Evolutionary conservation across 768 basidiomycete species (phyloP).

Genomic region (Boletus coccyginus): DNA sequence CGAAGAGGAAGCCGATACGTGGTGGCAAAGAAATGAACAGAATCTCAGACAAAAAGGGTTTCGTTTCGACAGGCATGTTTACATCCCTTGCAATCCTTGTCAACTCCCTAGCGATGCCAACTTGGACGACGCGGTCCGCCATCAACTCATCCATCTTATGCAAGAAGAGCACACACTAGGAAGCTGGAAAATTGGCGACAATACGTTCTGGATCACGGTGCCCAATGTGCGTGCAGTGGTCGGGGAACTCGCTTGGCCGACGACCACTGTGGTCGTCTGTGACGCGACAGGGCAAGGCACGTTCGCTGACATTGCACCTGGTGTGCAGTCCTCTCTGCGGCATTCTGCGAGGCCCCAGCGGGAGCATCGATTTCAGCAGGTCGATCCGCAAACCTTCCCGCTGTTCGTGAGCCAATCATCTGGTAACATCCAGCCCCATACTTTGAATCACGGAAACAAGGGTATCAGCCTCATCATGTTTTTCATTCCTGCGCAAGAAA

Average conservation of each 20-base stretch:
- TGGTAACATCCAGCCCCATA: neutral
- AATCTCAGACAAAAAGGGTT: conserved; percentile 16
- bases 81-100: conserved; percentile 9
- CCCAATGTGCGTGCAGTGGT: conserved; percentile 19
- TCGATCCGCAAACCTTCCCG: conserved; percentile 10
- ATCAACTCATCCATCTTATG: conserved; percentile 7
- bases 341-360: neutral
- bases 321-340: conserved; percentile 8
- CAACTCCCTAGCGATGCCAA: neutral
- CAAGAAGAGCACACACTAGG: conserved; percentile 7
- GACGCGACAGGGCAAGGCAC: conserved; percentile 8
- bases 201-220: conserved; percentile 10
- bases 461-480: conserved; percentile 15
- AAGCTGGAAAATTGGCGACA: conserved; percentile 11
- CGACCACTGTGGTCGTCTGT: conserved; percentile 19
- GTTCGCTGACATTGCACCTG: conserved; percentile 8
- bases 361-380: conserved; percentile 14
- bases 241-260: conserved; percentile 17
- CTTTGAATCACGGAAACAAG: neutral
- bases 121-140: neutral
- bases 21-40: conserved; percentile 32
- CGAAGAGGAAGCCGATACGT: conserved; percentile 19
- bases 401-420: neutral
- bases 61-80: conserved; percentile 29
- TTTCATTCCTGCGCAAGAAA: conserved; percentile 6